Conservation (phyloP, 2,329 filamentous ascomycete genomes). For the Colletotrichum sublineola region DNA sequence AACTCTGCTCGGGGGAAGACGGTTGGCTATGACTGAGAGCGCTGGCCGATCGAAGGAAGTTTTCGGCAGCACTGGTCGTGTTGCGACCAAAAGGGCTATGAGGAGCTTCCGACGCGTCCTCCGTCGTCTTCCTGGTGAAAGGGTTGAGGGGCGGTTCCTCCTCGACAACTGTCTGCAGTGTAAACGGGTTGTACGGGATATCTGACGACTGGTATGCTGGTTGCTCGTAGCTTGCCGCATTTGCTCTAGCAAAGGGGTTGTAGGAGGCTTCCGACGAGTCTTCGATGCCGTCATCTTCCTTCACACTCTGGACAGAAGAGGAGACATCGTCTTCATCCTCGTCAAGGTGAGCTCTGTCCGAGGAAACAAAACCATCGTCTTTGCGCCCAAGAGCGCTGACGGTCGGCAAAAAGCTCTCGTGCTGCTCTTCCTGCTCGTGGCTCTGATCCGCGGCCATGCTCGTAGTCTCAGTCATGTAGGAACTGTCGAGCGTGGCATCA, state of each 20-base stretch:
- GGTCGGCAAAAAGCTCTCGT: background rate
- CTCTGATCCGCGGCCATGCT: constrained; percentile 17
- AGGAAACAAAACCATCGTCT: background rate
- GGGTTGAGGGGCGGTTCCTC: background rate
- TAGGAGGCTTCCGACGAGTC: constrained; percentile 1
- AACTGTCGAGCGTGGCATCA: constrained; percentile 17
- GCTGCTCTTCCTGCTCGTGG: background rate
- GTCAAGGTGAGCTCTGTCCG: constrained; percentile 16
- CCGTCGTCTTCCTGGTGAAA: background rate
- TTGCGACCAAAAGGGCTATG: constrained; percentile 25
- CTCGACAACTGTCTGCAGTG: constrained; percentile 4
- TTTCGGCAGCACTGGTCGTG: constrained; percentile 25
- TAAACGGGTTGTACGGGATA: constrained; percentile 29
- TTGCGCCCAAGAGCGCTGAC: background rate
- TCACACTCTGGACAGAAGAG: constrained; percentile 29
- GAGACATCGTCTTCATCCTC: constrained; percentile 11
- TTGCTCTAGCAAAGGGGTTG: constrained; percentile 26
- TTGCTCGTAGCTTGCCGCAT: background rate
- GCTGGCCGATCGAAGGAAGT: constrained; percentile 29
- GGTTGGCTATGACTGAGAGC: constrained; percentile 4
- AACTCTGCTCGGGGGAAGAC: constrained; percentile 13
- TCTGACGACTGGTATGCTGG: constrained; percentile 7
- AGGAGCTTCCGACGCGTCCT: background rate
- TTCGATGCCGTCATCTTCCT: constrained; percentile 16
- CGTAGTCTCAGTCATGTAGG: constrained; percentile 19